phyloP scores from a whole-genome alignment of 2,329 filamentous ascomycete genomes.

The Penicillium sp. region DNA sequence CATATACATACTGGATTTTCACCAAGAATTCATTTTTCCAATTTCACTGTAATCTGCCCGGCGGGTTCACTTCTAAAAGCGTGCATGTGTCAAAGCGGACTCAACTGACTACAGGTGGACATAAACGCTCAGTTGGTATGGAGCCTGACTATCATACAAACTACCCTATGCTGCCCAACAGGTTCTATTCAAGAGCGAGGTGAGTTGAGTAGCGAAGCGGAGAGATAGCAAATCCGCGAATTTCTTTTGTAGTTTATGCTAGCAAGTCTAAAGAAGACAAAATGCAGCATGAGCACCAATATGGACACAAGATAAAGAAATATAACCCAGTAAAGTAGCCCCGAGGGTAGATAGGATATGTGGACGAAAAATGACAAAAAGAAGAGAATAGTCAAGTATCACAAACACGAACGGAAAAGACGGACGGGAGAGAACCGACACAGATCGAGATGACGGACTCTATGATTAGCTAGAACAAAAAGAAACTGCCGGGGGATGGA shows the following conservation, averaged over 20 bases:
- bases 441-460: slow-evolving; percentile 3
- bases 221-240: background rate
- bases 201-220: background rate
- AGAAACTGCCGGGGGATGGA: slow-evolving; percentile 19
- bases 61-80: no score
- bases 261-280: background rate
- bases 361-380: slow-evolving; percentile 9
- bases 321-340: slow-evolving; percentile 3
- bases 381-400: slow-evolving; percentile 12
- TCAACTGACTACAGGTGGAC: slow-evolving; percentile 5
- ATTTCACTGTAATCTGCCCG: no score
- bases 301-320: slow-evolving; percentile 5
- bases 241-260: background rate
- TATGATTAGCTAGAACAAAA: slow-evolving; percentile 1
- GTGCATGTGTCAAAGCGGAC: no score
- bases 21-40: no score
- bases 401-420: slow-evolving; percentile 20
- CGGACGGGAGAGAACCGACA: slow-evolving; percentile 6
- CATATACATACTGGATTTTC: slow-evolving; percentile 12
- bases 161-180: background rate
- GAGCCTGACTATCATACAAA: background rate
- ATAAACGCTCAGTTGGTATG: background rate
- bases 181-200: background rate
- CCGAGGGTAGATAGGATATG: background rate
- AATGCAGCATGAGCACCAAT: background rate